Percentiles rank a stretch among this genome's conserved stretches.
phyloP scores from a whole-genome alignment of 805 yeast species.

The Wickerhamiella sorbophila region DNA sequence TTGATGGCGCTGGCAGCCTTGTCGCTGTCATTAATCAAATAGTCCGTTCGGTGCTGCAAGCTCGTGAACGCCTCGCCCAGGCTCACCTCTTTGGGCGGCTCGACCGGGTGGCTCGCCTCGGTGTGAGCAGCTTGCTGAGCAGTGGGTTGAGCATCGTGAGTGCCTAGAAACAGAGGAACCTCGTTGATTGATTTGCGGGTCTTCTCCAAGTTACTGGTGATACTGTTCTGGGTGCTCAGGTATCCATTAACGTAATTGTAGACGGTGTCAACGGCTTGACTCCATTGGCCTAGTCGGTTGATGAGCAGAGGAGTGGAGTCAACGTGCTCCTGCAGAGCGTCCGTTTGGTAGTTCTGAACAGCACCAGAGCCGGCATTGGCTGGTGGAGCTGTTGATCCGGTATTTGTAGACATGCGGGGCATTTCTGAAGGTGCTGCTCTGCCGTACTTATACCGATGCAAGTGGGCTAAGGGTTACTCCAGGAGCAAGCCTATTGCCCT shows the following conservation, averaged over 20 bases:
- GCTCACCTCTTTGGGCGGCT: slow-evolving; percentile 12
- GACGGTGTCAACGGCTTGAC: slow-evolving; percentile 21
- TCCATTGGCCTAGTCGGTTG: slow-evolving; percentile 29
- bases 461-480: no score
- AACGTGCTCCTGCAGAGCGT: slow-evolving; percentile 15
- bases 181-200: slow-evolving; percentile 23
- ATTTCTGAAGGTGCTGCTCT: no score
- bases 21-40: slow-evolving; percentile 23
- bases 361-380: no score
- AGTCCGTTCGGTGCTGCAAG: slow-evolving; percentile 24
- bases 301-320: slow-evolving; percentile 28
- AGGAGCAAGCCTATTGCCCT: no score
- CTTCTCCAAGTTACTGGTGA: slow-evolving; percentile 24
- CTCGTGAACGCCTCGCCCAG: slow-evolving; percentile 25
- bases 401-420: no score
- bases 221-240: slow-evolving; percentile 19
- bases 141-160: slow-evolving; percentile 9
- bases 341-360: slow-evolving; percentile 17
- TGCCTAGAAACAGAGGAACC: slow-evolving; percentile 23
- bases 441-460: no score
- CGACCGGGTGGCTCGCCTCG: neutral
- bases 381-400: no score
- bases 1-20: slow-evolving; percentile 29
- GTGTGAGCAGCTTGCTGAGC: slow-evolving; percentile 5
- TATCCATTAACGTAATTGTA: slow-evolving; percentile 23